A percentile compares a stretch with the other conserved stretches of the same genome.
phyloP scores from a whole-genome alignment of 2,329 filamentous ascomycete species.

The Sporothrix mexicana region DNA sequence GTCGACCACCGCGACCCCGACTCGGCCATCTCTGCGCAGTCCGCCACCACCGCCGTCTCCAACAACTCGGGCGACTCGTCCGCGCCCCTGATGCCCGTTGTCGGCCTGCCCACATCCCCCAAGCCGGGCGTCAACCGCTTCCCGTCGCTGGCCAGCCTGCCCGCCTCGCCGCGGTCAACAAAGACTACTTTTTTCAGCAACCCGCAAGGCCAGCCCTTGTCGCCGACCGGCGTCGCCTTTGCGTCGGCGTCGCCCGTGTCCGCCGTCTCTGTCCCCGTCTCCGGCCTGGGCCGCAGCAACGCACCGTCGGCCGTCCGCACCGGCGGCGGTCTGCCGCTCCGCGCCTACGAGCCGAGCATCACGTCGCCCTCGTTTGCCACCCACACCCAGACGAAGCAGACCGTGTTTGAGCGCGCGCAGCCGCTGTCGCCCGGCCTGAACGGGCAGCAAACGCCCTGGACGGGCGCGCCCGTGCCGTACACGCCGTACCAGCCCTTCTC shows the following conservation, averaged over 20 bases:
- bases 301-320: constrained; percentile 62
- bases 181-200: constrained; percentile 51
- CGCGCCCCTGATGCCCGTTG: constrained; percentile 54
- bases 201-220: constrained; percentile 39
- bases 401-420: constrained; percentile 63
- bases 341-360: constrained; percentile 65
- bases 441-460: constrained; percentile 65
- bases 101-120: constrained; percentile 60
- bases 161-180: constrained; percentile 34
- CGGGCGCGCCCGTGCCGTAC: constrained; percentile 69
- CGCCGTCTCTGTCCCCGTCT: constrained; percentile 38
- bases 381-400: constrained; percentile 61
- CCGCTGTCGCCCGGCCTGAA: constrained; percentile 59
- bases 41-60: constrained; percentile 38
- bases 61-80: constrained; percentile 49
- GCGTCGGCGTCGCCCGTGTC: constrained; percentile 8
- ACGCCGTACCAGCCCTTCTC: constrained; percentile 81
- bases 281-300: constrained; percentile 53
- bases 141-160: constrained; percentile 53
- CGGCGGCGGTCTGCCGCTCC: constrained; percentile 63
- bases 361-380: constrained; percentile 54
- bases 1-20: constrained; percentile 53
- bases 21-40: constrained; percentile 53
- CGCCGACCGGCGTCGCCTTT: constrained; percentile 37
- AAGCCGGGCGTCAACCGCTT: constrained; percentile 51